Evolutionary conservation across 169 alveolate species (phyloP), one percentile per base, ranked within the genome.

Genomic region (Prorocentrum cordatum): DNA sequence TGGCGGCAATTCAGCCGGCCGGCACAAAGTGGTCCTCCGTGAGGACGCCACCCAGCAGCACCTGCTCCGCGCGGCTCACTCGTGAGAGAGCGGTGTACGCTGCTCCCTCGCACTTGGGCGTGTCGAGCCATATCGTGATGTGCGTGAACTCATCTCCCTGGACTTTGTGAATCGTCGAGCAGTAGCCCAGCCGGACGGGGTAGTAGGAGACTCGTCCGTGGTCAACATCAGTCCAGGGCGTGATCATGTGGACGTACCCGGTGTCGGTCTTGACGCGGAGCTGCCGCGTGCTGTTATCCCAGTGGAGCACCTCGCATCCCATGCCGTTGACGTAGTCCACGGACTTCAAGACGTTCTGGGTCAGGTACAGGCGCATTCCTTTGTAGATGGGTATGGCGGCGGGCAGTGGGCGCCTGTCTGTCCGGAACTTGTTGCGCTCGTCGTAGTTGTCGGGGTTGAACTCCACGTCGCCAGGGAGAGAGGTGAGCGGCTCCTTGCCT

Each of bases 281-380:
- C 12, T 2, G 20, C 2, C 42, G 16, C 1, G n/a, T 18, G 12
- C 0, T n/a, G 9, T 2, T 14, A 1, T 70, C 83, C 18, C 0
- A 70, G 0, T 24, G 9, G 18, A 0, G 1, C 31, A 70, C 83
- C 10, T 7, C 1, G 64, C 64, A n/a, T 0, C 1, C 36, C 83
- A 70, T 70, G 20, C 84, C 84, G 35, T 72, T 72, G 54, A 72
- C 35, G 33, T 0, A 72, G 33, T 42, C 84, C 12, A 12, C 54
- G 16, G 27, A 66, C 10, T 72, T 72, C 24, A 27, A 3, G 31
- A 72, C 54, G 24, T 72, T 72, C 5, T 42, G 29, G 31, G 83
- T 72, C n/a, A 45, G 3, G 84, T 72, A 72, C 22, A 72, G 0
- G n/a, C 2, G 2, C 54, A 72, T 29, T 1, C 68, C 84, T n/a